These are phyloP conservation scores for Phytophthora crassamura DNA, from an alignment of 352 stramenopile genomes.

Conservation along the genomic window DNA sequence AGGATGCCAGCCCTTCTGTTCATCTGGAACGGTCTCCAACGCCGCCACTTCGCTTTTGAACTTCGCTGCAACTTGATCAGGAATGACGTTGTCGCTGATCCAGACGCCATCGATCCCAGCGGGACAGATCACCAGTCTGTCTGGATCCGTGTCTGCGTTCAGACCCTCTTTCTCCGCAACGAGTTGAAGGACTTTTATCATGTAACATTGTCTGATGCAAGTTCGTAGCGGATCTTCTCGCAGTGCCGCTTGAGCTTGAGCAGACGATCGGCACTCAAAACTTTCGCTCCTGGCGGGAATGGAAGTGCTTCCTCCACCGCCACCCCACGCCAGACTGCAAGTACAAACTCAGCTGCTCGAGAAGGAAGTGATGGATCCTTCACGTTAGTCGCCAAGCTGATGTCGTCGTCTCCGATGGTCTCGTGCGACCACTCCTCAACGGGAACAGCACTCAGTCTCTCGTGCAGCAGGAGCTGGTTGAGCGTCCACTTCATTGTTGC, in stretches of 20 bases:
- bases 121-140: conserved; percentile 30
- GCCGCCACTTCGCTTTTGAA: conserved; percentile 34
- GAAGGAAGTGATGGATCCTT: conserved; percentile 4
- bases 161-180: conserved; percentile 18
- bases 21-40: conserved; percentile 48
- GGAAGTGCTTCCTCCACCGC: conserved; percentile 19
- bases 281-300: conserved; percentile 1
- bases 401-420: too few relatives aligned
- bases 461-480: conserved; percentile 33
- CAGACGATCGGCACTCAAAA: conserved; percentile 13
- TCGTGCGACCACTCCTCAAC: conserved; percentile 24
- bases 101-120: conserved; percentile 43
- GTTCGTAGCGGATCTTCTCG: conserved; percentile 21
- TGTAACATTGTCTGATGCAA: conserved; percentile 18
- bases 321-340: conserved; percentile 17
- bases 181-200: conserved; percentile 13
- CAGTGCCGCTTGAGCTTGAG: conserved; percentile 30
- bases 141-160: background rate
- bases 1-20: conserved; percentile 66
- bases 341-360: conserved; percentile 18
- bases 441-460: conserved; percentile 18
- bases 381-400: background rate
- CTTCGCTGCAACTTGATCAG: conserved; percentile 26
- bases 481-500: conserved; percentile 26
- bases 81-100: conserved; percentile 44